Evolutionary conservation across 1,284 basidiomycete species (phyloP), one percentile per base, ranked within the genome.

Genomic region (Austropuccinia psidii): DNA sequence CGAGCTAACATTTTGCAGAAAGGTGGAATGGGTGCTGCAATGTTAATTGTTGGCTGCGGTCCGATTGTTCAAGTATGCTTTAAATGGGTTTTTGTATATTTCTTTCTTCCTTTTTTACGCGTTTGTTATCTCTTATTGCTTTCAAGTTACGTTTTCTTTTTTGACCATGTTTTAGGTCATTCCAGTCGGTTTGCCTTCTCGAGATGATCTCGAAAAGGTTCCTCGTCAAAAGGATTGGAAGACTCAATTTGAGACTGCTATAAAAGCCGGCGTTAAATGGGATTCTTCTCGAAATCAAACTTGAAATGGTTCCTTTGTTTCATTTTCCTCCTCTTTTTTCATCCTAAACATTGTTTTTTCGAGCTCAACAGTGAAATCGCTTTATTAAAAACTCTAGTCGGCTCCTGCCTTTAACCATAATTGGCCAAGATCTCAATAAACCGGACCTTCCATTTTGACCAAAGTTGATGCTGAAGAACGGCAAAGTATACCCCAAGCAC

Each of bases 161-260:
- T 13, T 15, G 33, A 15, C 9, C 39, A 13, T 45, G 9, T 29
- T 67, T 21, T 43, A 72, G 68, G 55, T 61, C n/a, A 60, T 72
- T 52, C 68, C 68, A 15, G 57, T 72, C 9, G 68, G 55, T 21
- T 61, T 72, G 54, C 68, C 68, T 41, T 60, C 55, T 49, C 55
- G 61, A 72, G 24, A 19, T 11, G 68, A 72, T 72, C 24, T 72
- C 4, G 57, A 61, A 29, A 33, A 29, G 2, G 68, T 72, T 8
- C 45, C 45, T 3, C 47, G 43, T 61, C 52, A 72, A 47, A 49
- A 19, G 41, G 47, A 72, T 45, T 72, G 68, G 68, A 45, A 57
- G 33, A 29, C 31, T 11, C 35, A 49, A 17, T 72, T 72, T 31
- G 57, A 72, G 9, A 45, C 29, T 13, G 55, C 68, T 6, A 72